Base-by-base conservation (phyloP, 257 asterid genomes). In the Penstemon barbatus region DNA sequence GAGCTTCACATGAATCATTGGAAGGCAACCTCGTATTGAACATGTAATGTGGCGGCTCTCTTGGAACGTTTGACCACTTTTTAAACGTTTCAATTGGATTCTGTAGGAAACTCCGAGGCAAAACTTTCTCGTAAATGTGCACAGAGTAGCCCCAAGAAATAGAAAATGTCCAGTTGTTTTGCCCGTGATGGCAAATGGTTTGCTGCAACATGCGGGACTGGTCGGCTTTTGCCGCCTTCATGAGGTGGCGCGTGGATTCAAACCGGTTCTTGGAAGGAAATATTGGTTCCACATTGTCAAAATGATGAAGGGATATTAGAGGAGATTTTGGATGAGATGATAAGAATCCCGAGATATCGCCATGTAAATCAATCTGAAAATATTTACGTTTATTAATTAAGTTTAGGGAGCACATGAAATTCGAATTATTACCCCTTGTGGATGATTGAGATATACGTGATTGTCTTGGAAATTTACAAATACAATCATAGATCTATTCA, bases 141-240 rank as follows among this genome's bases (percentile, higher is more conserved):
- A 76, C 75, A 0, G 97, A 85, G 66, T 92, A 89, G 49, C 98
- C 97, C 98, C 98, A 92, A 0, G 98, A 84, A 7, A 87, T 40
- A 6, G 98, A 89, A 4, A 92, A 73, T 3, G 98, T 46, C 97
- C 97, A 89, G 15, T 69, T 78, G 10, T 3, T 74, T 11, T 46
- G 76, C 66, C 86, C 66, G 50, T 84, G 65, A 65, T 87, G 58
- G 84, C 96, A 89, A 52, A 89, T 80, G 33, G 91, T 86, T 63
- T 91, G 98, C 54, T 87, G 96, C 53, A 89, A 64, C 77, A 87
- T 42, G 0, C 96, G 88, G 0, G 95, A 77, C 37, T 87, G 95
- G 77, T 87, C 97, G 11, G 54, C 64, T 0, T 72, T 70, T 3
- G 87, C 95, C n/a, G 94, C 86, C 73, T 61, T 81, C 96, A 91